Conservation (phyloP, 2,329 filamentous ascomycete species). For the Knoxdaviesia capensis region DNA sequence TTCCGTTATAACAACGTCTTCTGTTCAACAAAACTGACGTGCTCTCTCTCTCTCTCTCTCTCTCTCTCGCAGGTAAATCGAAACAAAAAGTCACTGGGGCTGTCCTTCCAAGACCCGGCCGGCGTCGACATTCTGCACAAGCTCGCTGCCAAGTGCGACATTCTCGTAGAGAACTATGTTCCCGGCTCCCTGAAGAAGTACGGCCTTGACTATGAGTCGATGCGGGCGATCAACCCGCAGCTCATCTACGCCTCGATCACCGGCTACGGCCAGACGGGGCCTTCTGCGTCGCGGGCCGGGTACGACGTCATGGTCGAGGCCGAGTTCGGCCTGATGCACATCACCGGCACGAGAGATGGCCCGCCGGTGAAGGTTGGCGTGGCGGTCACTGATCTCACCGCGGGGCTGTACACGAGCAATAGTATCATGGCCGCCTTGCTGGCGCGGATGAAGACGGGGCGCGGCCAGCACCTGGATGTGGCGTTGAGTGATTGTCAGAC, state of each 20-base stretch:
- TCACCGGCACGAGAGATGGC: constrained; percentile 73
- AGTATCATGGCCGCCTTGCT: constrained; percentile 86
- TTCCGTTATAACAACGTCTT: not conserved
- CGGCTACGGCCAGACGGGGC: constrained; percentile 88
- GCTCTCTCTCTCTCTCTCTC: not conserved
- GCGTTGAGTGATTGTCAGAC: constrained; percentile 87
- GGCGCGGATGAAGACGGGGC: constrained; percentile 50
- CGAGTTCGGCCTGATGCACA: constrained; percentile 96
- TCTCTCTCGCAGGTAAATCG: constrained; percentile 51
- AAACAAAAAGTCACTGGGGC: constrained; percentile 84
- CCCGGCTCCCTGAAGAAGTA: constrained; percentile 84
- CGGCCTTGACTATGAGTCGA: constrained; percentile 64
- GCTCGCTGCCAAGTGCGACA: constrained; percentile 67
- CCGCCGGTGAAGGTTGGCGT: constrained; percentile 95
- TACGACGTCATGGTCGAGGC: constrained; percentile 99
- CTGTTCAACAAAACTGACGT: not conserved
- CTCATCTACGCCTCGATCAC: constrained; percentile 94
- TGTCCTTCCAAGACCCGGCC: constrained; percentile 73
- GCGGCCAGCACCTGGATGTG: constrained; percentile 83
- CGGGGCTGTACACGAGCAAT: constrained; percentile 86
- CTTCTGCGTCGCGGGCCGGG: constrained; percentile 68
- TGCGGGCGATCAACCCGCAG: constrained; percentile 62
- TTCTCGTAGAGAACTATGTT: constrained; percentile 92
- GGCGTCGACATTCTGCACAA: constrained; percentile 77
- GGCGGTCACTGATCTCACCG: constrained; percentile 89